A percentile compares a stretch with the other conserved stretches of the same genome.
Evolutionary conservation across 2,329 filamentous ascomycete species (phyloP).

Genomic region (Aureobasidium sp.): DNA sequence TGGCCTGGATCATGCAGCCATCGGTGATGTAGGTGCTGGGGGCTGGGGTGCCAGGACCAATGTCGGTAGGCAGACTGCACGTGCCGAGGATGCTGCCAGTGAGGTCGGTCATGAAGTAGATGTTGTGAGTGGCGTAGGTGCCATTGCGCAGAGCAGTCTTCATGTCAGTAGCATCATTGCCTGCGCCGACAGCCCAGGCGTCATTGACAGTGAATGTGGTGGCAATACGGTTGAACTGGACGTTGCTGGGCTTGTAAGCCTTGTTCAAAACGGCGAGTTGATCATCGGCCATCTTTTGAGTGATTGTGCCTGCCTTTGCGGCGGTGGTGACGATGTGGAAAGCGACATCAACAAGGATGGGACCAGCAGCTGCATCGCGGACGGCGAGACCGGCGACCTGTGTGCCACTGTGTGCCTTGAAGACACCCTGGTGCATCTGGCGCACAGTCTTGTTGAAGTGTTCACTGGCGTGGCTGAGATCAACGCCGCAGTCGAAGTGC

Average conservation of each 20-base stretch:
- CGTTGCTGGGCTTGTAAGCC: constrained; percentile 43
- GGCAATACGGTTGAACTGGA: constrained; percentile 44
- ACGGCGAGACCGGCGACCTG: constrained; percentile 23
- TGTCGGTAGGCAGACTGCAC: constrained; percentile 42
- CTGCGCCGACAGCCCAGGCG: constrained; percentile 45
- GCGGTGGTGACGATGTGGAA: constrained; percentile 40
- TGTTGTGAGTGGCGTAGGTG: constrained; percentile 48
- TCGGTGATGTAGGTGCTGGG: constrained; percentile 42
- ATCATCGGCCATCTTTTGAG: constrained; percentile 33
- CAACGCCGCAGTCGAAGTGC: constrained; percentile 39
- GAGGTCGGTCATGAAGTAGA: constrained; percentile 54
- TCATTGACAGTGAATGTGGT: constrained; percentile 47
- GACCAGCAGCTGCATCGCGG: constrained; percentile 17
- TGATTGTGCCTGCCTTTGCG: constrained; percentile 32
- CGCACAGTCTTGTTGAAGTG: constrained; percentile 34
- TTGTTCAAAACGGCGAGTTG: constrained; percentile 36
- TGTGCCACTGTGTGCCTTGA: constrained; percentile 21
- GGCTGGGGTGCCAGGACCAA: constrained; percentile 34
- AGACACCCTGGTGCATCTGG: constrained; percentile 26
- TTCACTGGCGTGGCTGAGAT: constrained; percentile 29
- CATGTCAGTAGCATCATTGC: constrained; percentile 43
- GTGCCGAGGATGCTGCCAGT: constrained; percentile 43
- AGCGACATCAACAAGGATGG: constrained; percentile 35
- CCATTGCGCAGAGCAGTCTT: constrained; percentile 48
- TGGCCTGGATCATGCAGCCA: constrained; percentile 51